Conservation (phyloP, 1,139 yeast species). For the Geotrichum armillariae region DNA sequence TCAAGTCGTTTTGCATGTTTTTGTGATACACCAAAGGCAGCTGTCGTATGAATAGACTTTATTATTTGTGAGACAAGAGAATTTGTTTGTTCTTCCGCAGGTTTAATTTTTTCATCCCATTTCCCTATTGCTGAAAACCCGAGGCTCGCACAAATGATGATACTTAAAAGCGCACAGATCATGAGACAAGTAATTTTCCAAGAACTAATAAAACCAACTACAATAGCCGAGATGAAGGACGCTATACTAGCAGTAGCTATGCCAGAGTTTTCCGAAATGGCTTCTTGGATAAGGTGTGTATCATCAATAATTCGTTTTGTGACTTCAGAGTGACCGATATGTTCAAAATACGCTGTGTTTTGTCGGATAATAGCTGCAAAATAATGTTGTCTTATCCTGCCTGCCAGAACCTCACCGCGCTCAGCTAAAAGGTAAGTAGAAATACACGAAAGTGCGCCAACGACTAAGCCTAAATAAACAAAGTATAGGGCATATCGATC, state of each 20-base stretch:
- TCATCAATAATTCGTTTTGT: slow-evolving; percentile 47
- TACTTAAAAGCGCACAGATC: slow-evolving; percentile 38
- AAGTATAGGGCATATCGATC: slow-evolving; percentile 40
- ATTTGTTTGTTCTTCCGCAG: slow-evolving; percentile 29
- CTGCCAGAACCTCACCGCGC: slow-evolving; percentile 45
- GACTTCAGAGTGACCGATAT: slow-evolving; percentile 47
- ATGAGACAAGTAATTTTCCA: slow-evolving; percentile 45
- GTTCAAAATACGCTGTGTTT: slow-evolving; percentile 47
- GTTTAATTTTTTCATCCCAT: slow-evolving; percentile 9
- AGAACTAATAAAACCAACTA: slow-evolving; percentile 43
- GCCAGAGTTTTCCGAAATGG: slow-evolving; percentile 47
- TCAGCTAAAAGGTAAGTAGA: slow-evolving; percentile 42
- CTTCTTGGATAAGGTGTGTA: slow-evolving; percentile 45
- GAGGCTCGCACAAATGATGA: slow-evolving; percentile 32
- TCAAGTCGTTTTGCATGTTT: slow-evolving; percentile 40
- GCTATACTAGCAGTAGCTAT: slow-evolving; percentile 41
- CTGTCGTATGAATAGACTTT: slow-evolving; percentile 44
- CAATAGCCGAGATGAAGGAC: slow-evolving; percentile 43
- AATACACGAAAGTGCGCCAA: slow-evolving; percentile 36
- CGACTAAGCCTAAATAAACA: slow-evolving; percentile 43
- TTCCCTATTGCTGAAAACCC: slow-evolving; percentile 34
- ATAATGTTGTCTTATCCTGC: slow-evolving; percentile 44
- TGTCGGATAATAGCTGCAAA: slow-evolving; percentile 43
- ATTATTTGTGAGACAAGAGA: slow-evolving; percentile 26
- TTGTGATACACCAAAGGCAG: slow-evolving; percentile 46